A percentile compares a stretch with the other conserved stretches of the same genome.
Evolutionary conservation across 306 rosid species (phyloP).

Genomic region (Ormosia semicastrata): DNA sequence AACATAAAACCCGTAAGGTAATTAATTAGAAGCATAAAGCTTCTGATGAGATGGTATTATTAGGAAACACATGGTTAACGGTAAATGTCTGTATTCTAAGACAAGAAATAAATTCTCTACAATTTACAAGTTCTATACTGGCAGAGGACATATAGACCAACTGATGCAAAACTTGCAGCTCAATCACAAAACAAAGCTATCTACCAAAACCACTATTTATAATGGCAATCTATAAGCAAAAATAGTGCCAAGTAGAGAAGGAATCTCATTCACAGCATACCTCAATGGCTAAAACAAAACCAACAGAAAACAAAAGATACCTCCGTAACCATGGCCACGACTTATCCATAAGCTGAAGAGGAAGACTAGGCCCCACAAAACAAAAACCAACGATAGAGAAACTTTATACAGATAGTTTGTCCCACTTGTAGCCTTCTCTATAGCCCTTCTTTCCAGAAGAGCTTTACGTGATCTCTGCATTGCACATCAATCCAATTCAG

Average conservation of each 20-base stretch:
- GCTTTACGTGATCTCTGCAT: conserved; percentile 91
- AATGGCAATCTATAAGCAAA: neutral
- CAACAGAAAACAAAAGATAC: conserved; percentile 34
- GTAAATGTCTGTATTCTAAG: neutral
- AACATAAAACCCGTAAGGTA: neutral
- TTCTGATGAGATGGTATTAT: neutral
- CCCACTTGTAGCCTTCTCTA: conserved; percentile 47
- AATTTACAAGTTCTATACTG: neutral
- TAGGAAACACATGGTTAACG: neutral
- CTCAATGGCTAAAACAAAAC: conserved; percentile 22
- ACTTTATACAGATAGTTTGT: conserved; percentile 56
- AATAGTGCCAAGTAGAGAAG: neutral
- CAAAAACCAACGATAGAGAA: conserved; percentile 74
- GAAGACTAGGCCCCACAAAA: conserved; percentile 77
- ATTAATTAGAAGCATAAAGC: neutral
- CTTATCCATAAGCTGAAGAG: conserved; percentile 81
- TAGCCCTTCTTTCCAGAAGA: conserved; percentile 71
- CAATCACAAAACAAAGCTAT: conserved; percentile 7
- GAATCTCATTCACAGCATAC: conserved; percentile 27
- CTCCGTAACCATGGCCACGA: conserved; percentile 64
- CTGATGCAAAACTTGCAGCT: neutral
- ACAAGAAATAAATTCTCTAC: neutral
- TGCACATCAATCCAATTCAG: conserved; percentile 58
- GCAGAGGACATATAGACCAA: neutral
- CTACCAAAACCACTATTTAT: neutral